Percentiles rank a stretch among this genome's conserved stretches.
phyloP scores from a whole-genome alignment of 2,329 filamentous ascomycete genomes.

The Colletotrichum magnum region DNA sequence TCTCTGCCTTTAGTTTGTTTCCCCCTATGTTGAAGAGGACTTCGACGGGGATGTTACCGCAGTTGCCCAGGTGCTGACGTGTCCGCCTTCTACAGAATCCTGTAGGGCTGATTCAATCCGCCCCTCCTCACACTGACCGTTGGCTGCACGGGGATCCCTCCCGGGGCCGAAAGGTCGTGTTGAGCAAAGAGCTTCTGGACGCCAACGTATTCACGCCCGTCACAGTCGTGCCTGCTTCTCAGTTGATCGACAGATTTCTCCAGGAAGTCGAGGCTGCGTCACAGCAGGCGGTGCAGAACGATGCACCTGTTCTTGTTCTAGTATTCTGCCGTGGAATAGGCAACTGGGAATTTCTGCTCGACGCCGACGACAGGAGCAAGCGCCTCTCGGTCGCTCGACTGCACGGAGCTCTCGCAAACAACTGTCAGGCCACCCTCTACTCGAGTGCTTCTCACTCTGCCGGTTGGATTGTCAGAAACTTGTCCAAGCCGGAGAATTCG shows the following conservation, averaged over 20 bases:
- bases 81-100: no score
- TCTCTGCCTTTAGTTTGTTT: no score
- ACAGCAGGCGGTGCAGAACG: constrained; percentile 32
- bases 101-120: no score
- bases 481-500: no score
- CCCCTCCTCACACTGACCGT: no score
- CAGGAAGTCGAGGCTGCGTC: neutral
- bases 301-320: constrained; percentile 42
- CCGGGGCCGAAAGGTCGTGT: neutral
- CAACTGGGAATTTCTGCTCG: neutral
- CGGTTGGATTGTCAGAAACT: neutral
- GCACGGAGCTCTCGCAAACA: neutral
- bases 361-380: neutral
- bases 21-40: no score
- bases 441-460: neutral
- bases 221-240: neutral
- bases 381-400: neutral
- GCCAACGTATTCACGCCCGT: neutral
- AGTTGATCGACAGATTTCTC: neutral
- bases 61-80: no score
- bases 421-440: neutral
- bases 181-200: neutral
- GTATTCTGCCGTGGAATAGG: neutral
- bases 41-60: no score
- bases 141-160: neutral